Percentiles rank a stretch among this genome's conserved stretches.
phyloP scores from a whole-genome alignment of 768 basidiomycete species.

The Leccinum barrowsii region DNA sequence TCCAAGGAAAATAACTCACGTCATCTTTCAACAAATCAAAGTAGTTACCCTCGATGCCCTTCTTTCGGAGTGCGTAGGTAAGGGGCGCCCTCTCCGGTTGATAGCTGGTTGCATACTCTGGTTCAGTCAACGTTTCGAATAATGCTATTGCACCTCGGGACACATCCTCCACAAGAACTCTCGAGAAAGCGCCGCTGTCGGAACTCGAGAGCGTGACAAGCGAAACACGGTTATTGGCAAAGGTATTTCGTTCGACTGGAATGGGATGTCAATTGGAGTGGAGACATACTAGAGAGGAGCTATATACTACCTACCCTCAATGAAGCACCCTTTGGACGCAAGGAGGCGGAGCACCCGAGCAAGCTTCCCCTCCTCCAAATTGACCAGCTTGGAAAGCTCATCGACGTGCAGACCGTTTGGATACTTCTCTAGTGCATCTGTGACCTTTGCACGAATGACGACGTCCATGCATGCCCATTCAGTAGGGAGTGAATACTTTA shows the following conservation, averaged over 20 bases:
- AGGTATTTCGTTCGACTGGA: slow-evolving; percentile 12
- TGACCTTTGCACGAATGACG: slow-evolving; percentile 2
- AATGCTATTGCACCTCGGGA: slow-evolving; percentile 14
- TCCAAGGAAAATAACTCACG: slow-evolving; percentile 9
- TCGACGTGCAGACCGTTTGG: background rate
- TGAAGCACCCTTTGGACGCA: slow-evolving; percentile 29
- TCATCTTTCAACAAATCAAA: slow-evolving; percentile 23
- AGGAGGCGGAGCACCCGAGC: slow-evolving; percentile 30
- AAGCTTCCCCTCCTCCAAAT: background rate
- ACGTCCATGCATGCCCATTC: slow-evolving; percentile 28
- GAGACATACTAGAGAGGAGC: background rate
- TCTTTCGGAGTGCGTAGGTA: slow-evolving; percentile 16
- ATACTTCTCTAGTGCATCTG: background rate
- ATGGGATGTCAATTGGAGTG: background rate
- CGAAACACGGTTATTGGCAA: slow-evolving; percentile 31
- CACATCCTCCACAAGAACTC: slow-evolving; percentile 8
- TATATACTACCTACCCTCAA: slow-evolving; percentile 20
- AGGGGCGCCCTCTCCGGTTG: slow-evolving; percentile 21
- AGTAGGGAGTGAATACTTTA: slow-evolving; percentile 17
- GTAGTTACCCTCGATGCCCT: slow-evolving; percentile 11
- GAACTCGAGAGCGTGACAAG: slow-evolving; percentile 21
- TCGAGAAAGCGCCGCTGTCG: slow-evolving; percentile 5
- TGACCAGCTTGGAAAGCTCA: background rate
- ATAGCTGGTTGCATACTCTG: slow-evolving; percentile 21
- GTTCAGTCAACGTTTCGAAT: slow-evolving; percentile 25